Percentiles rank a stretch among this genome's conserved stretches.
These are phyloP conservation scores for Didymella exigua DNA, from an alignment of 2,329 filamentous ascomycete species.

Conservation along the genomic window DNA sequence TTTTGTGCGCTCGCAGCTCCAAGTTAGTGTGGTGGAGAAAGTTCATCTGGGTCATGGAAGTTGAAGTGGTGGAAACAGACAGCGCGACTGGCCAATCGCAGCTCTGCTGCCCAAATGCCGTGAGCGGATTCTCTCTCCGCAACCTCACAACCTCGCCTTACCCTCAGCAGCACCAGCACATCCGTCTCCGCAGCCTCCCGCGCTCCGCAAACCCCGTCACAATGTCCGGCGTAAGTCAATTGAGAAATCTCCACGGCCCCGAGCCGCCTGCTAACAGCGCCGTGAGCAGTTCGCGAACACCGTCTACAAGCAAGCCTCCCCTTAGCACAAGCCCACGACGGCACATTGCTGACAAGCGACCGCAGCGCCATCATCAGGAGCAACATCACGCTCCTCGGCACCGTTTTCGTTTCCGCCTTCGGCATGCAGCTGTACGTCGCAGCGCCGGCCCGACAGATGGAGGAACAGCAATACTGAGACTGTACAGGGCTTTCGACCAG, in stretches of 20 bases:
- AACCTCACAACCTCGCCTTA: constrained; percentile 21
- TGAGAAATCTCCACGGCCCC: constrained; percentile 15
- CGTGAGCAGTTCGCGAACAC: constrained; percentile 55
- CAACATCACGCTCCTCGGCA: constrained; percentile 85
- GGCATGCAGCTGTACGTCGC: constrained; percentile 85
- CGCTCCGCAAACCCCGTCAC: constrained; percentile 43
- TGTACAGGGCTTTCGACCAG: constrained; percentile 77
- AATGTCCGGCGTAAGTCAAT: constrained; percentile 65
- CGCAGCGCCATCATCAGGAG: constrained; percentile 79
- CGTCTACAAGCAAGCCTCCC: constrained; percentile 59
- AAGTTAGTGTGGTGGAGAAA: constrained; percentile 4
- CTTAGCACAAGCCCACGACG: constrained; percentile 18
- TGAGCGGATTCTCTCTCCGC: constrained; percentile 29
- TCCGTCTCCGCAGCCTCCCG: constrained; percentile 29
- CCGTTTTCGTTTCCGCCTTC: constrained; percentile 87
- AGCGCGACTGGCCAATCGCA: constrained; percentile 36
- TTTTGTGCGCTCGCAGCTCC: constrained; percentile 1
- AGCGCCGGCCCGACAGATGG: not conserved
- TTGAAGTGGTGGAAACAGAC: constrained; percentile 3
- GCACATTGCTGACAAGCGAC: constrained; percentile 37
- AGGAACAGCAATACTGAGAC: constrained; percentile 29
- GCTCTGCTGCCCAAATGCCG: constrained; percentile 21
- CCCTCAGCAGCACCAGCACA: constrained; percentile 29
- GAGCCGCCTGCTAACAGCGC: constrained; percentile 32
- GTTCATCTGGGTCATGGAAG: not conserved